Evolutionary conservation across 2,329 filamentous ascomycete species (phyloP).

Genomic region (Trichophaea hybrida): DNA sequence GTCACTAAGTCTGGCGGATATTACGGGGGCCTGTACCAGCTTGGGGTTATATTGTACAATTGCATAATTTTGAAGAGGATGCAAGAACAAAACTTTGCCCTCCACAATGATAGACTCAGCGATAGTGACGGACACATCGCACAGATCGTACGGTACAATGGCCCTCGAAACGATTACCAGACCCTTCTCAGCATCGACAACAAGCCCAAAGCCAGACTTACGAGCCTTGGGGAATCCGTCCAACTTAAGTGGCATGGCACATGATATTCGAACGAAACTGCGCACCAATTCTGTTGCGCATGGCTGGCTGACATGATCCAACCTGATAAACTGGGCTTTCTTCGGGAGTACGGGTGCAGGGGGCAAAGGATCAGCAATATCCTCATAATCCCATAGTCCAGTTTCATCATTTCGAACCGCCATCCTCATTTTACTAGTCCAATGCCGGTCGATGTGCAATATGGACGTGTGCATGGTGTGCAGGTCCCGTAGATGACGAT

Average conservation of each 20-base stretch:
- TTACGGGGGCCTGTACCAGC: conserved; percentile 84
- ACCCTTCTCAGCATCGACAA: conserved; percentile 94
- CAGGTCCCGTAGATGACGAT: conserved; percentile 86
- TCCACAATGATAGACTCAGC: conserved; percentile 92
- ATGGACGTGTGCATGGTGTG: conserved; percentile 91
- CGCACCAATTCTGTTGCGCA: conserved; percentile 86
- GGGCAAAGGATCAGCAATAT: conserved; percentile 67
- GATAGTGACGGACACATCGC: conserved; percentile 90
- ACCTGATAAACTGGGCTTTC: conserved; percentile 79
- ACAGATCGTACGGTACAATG: conserved; percentile 89
- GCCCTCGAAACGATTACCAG: conserved; percentile 87
- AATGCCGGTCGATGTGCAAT: conserved; percentile 84
- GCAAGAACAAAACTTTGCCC: conserved; percentile 87
- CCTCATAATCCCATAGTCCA: conserved; percentile 87
- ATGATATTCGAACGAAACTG: conserved; percentile 87
- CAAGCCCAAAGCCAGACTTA: conserved; percentile 87
- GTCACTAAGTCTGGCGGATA: conserved; percentile 69
- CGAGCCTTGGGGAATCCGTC: conserved; percentile 94
- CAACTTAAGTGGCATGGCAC: conserved; percentile 86
- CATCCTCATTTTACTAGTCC: conserved; percentile 87
- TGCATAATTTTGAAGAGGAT: conserved; percentile 92
- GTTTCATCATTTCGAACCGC: conserved; percentile 66
- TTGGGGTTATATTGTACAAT: conserved; percentile 88
- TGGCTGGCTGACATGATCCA: conserved; percentile 75
- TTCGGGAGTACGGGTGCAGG: conserved; percentile 55